Percentiles rank a stretch among this genome's conserved stretches.
Conservation (phyloP, 306 rosid genomes). For the Herpetospermum pedunculosum region DNA sequence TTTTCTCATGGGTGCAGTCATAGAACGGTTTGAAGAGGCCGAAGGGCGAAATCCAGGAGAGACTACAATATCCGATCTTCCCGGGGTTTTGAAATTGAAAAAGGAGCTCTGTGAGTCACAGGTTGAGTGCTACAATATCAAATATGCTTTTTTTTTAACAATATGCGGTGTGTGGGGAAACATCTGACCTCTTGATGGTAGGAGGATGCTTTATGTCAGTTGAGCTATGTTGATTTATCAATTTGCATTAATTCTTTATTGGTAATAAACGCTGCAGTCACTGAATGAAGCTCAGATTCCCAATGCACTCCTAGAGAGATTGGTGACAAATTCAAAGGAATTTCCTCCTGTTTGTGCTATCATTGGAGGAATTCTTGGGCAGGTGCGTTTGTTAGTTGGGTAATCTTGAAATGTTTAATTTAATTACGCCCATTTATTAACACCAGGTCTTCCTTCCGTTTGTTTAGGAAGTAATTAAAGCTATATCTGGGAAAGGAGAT, state of each 20-base stretch:
- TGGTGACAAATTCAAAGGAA: conserved; percentile 44
- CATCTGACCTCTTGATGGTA: too few species aligned
- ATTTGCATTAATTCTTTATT: conserved; percentile 15
- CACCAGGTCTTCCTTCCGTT: not conserved
- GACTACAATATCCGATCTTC: conserved; percentile 52
- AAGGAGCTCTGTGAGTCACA: conserved; percentile 62
- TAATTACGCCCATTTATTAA: not conserved
- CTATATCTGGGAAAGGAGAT: conserved; percentile 85
- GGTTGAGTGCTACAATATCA: conserved; percentile 31
- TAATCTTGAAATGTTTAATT: not conserved
- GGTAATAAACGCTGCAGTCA: conserved; percentile 36
- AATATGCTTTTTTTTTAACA: not conserved
- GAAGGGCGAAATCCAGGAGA: conserved; percentile 58
- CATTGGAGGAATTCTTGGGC: conserved; percentile 88
- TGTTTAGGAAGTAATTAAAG: conserved; percentile 92
- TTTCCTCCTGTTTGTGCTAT: conserved; percentile 97
- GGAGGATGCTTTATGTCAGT: too few species aligned
- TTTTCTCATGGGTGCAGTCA: conserved; percentile 31
- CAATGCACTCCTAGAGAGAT: conserved; percentile 54
- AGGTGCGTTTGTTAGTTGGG: conserved; percentile 39
- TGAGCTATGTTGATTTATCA: too few species aligned
- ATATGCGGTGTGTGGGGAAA: too few species aligned
- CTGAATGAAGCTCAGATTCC: conserved; percentile 62
- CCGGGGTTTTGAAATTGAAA: conserved; percentile 53
- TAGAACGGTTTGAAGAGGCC: conserved; percentile 71